Base-by-base conservation (phyloP, 176 grass and related monocot species). In the Oryza nivara region DNA sequence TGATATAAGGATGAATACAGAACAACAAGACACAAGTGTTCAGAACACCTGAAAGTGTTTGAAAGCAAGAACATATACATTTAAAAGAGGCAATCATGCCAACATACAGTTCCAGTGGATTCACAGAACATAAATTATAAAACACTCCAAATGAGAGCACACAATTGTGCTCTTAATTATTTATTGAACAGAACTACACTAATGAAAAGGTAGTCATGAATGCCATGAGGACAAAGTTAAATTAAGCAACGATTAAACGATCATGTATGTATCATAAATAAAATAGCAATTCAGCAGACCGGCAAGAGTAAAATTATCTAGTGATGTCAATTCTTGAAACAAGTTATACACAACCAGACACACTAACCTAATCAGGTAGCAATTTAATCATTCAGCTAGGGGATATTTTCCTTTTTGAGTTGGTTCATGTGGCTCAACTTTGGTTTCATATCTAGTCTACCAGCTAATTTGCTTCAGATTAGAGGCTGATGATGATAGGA, bases 321-420 rank as follows among this genome's bases (percentile, higher is more conserved):
- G 19, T 35, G 32, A 66, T 20, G 17, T 74, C 22, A 81, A 47
- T 44, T 40, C 81, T 23, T 76, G 71, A 76, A 85, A 30, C 9
- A 23, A 9, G 28, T 20, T 56, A 67, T 19, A 49, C 34, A 49
- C 34, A 36, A 7, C 22, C 61, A 9, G 36, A 66, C 2, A 66
- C 2, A 67, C 2, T 46, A n/a, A 44, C 65, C 30, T 22, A 76
- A 47, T 76, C 22, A 65, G 12, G 1, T 34, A 68, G 0, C 7
- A 1, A 19, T 20, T 32, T 17, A 17, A 72, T n/a, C 11, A 13
- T 11, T 23, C 22, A 76, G 8, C 12, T 56, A 73, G 16, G 41
- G 35, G 41, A 15, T 58, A 58, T 58, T 58, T 58, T 19, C 40
- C 54, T 58, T 56, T 56, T 8, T 58, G 36, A 38, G 36, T 58